Evolutionary conservation across 495 filamentous ascomycete species (phyloP).

Genomic region (Xylaria bambusicola): DNA sequence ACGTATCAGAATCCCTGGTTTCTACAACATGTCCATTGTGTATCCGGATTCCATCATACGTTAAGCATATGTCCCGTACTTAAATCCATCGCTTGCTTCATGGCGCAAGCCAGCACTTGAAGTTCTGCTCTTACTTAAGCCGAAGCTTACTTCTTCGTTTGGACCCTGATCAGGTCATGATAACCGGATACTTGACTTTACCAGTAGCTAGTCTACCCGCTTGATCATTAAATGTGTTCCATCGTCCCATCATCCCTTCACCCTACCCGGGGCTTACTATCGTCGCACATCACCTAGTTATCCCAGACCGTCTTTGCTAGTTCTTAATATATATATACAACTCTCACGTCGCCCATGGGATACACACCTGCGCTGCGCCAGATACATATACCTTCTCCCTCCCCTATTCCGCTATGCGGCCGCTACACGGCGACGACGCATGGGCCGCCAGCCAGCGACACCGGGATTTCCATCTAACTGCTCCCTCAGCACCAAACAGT

Average conservation of each 20-base stretch:
- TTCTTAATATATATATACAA: not conserved
- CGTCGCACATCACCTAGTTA: constrained; percentile 1
- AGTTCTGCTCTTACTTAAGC: too few species aligned
- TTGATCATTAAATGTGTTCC: not conserved
- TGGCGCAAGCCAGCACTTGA: too few species aligned
- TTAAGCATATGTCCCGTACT: too few species aligned
- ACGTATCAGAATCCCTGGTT: too few species aligned
- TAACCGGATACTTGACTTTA: too few species aligned
- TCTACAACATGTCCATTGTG: too few species aligned
- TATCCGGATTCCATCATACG: too few species aligned
- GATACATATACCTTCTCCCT: not conserved
- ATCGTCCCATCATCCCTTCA: not conserved
- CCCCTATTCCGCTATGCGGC: constrained; percentile 35
- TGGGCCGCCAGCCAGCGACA: constrained; percentile 36
- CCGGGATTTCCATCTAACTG: constrained; percentile 28
- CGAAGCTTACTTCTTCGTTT: too few species aligned
- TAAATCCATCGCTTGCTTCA: too few species aligned
- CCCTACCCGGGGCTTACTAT: not conserved
- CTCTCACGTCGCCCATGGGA: not conserved
- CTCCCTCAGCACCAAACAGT: constrained; percentile 24
- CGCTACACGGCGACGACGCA: constrained; percentile 41
- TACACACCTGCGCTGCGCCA: not conserved
- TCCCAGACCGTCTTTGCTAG: not conserved
- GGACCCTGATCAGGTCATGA: too few species aligned
- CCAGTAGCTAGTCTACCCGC: too few species aligned